Conservation (phyloP, 2,329 filamentous ascomycete genomes). For the Tolypocladium cylindrosporum region DNA sequence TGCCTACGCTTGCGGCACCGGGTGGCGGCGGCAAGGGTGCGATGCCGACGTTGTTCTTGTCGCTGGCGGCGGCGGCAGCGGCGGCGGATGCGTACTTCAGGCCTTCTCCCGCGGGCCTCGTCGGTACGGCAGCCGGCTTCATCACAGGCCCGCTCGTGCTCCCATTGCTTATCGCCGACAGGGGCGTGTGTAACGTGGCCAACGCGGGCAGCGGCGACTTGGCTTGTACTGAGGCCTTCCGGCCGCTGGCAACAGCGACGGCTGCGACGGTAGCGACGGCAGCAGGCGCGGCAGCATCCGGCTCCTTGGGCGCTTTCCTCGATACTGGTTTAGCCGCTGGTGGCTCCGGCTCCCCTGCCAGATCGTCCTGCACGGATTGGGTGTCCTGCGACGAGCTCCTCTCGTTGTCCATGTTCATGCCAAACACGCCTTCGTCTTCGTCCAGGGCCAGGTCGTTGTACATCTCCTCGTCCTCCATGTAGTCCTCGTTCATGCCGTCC, state of each 20-base stretch:
- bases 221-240: conserved; percentile 78
- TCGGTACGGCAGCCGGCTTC: conserved; percentile 86
- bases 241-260: conserved; percentile 39
- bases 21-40: conserved; percentile 87
- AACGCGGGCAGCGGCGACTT: conserved; percentile 92
- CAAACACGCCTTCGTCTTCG: conserved; percentile 83
- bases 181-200: conserved; percentile 74
- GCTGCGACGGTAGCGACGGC: neutral
- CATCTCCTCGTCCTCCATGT: conserved; percentile 85
- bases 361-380: conserved; percentile 83
- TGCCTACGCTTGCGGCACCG: conserved; percentile 37
- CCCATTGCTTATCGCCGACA: conserved; percentile 52
- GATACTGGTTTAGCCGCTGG: conserved; percentile 28
- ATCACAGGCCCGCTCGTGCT: conserved; percentile 51
- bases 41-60: conserved; percentile 83
- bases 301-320: conserved; percentile 52
- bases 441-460: conserved; percentile 92
- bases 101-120: conserved; percentile 76
- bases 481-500: conserved; percentile 80
- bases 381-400: conserved; percentile 90
- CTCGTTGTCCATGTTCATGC: conserved; percentile 72
- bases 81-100: conserved; percentile 96
- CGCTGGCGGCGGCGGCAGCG: conserved; percentile 81
- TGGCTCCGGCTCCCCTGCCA: conserved; percentile 46
- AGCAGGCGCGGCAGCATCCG: conserved; percentile 27